Base-by-base conservation (phyloP, 495 filamentous ascomycete genomes). In the Lasiosphaeria hispida region DNA sequence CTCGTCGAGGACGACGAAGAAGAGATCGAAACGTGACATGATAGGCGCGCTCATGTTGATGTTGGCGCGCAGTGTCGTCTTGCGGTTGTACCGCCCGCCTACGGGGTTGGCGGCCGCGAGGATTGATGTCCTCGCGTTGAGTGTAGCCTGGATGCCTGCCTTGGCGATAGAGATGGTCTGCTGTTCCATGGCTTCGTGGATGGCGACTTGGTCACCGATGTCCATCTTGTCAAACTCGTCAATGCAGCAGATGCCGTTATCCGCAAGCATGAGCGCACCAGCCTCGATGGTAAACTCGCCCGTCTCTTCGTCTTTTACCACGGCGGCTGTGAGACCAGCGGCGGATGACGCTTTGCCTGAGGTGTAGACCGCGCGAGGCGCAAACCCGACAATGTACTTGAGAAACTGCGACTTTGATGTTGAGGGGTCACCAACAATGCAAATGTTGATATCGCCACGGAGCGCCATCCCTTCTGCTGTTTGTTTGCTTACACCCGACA, bases 151-250 rank as follows among this genome's bases (percentile, higher is more conserved):
- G 59, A 99, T 99, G 66, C 94, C 94, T 4, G 94, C 94, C 69
- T 99, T 99, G 58, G 94, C 94, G 70, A 99, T 99, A 17, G 93
- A 97, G 63, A 99, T 99, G 15, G 94, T 99, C 77, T 99, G 94
- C 75, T 99, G 94, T 82, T 99, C 94, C 94, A 99, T 99, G 53
- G 95, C 95, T 83, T 99, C 94, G 83, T 99, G 94, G 72, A 99
- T 97, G 61, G 94, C 94, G 45, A 99, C 94, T 77, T 99, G 94
- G 74, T 99, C 94, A 47, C 77, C 83, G 51, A 99, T 90, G 67
- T 99, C 94, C 94, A 99, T 99, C 76, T 97, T 99, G 80, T 99
- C 94, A 69, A 99, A 99, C 65, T 99, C 94, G 70, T 99, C 94
- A 69, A 99, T 99, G 59, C 90, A 91, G 73, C 94, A 99, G 69